These are phyloP conservation scores for Clonostachys rhizophaga DNA, from an alignment of 2,329 filamentous ascomycete genomes.

Conservation along the genomic window DNA sequence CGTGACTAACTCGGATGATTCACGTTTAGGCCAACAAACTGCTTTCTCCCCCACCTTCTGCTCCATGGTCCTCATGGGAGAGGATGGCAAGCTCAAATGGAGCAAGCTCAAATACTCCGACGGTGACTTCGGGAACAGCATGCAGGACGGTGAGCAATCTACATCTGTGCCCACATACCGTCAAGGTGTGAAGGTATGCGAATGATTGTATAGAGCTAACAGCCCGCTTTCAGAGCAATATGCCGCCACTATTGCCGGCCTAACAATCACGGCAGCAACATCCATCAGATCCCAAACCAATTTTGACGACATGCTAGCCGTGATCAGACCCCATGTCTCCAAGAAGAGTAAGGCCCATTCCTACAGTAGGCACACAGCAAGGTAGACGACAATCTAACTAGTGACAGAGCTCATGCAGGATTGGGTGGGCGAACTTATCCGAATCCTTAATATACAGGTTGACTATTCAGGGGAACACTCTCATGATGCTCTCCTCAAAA, in stretches of 20 bases:
- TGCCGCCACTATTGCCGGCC: slow-evolving; percentile 53
- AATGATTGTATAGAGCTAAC: slow-evolving; percentile 5
- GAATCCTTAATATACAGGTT: slow-evolving; percentile 65
- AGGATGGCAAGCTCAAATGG: slow-evolving; percentile 57
- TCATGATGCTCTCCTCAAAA: slow-evolving; percentile 69
- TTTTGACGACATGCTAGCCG: slow-evolving; percentile 69
- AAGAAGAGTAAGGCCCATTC: background rate
- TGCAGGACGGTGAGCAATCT: slow-evolving; percentile 37
- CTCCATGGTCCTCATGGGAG: slow-evolving; percentile 52
- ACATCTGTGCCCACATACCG: background rate
- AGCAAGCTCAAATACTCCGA: slow-evolving; percentile 45
- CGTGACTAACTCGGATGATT: slow-evolving; percentile 7
- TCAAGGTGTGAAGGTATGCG: background rate
- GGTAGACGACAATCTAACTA: too few species aligned
- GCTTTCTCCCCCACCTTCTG: slow-evolving; percentile 56
- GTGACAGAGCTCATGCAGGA: slow-evolving; percentile 51
- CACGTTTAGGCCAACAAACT: slow-evolving; percentile 46
- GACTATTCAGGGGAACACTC: slow-evolving; percentile 77
- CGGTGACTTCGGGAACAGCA: slow-evolving; percentile 40
- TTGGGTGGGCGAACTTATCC: slow-evolving; percentile 63
- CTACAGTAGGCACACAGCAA: too few species aligned
- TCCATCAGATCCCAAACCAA: slow-evolving; percentile 40
- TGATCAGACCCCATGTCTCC: slow-evolving; percentile 43
- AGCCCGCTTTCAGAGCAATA: slow-evolving; percentile 37
- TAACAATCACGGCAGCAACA: slow-evolving; percentile 48